phyloP scores from a whole-genome alignment of 1,284 basidiomycete genomes.

The Schizopora paradoxa region DNA sequence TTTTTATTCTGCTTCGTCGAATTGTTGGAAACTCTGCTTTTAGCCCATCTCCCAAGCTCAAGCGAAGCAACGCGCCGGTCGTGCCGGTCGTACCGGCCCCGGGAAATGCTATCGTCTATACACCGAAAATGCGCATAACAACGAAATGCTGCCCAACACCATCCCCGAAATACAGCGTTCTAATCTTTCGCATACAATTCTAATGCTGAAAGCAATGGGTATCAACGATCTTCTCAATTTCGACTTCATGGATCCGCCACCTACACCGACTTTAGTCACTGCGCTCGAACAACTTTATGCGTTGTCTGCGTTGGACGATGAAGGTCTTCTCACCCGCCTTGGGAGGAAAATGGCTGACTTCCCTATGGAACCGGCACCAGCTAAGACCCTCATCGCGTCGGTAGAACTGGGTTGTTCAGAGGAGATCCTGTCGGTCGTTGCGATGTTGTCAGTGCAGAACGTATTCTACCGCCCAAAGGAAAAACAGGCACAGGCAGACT shows the following conservation, averaged over 20 bases:
- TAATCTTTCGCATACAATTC: constrained; percentile 88
- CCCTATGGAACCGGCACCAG: constrained; percentile 93
- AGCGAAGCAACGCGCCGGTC: constrained; percentile 90
- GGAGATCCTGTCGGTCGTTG: constrained; percentile 94
- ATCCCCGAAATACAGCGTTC: constrained; percentile 98
- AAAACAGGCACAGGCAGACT: constrained; percentile 97
- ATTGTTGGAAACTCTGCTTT: not conserved
- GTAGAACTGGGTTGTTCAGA: constrained; percentile 96
- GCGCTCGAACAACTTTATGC: constrained; percentile 94
- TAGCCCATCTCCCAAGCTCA: constrained; percentile 97
- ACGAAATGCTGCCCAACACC: constrained; percentile 98
- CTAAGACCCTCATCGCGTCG: constrained; percentile 99
- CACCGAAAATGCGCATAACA: constrained; percentile 95
- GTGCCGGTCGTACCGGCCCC: constrained; percentile 95
- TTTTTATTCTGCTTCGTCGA: not conserved
- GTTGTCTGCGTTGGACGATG: constrained; percentile 93
- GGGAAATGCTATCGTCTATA: constrained; percentile 98
- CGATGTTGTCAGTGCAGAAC: constrained; percentile 95
- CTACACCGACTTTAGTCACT: constrained; percentile 91
- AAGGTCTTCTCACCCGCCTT: constrained; percentile 88
- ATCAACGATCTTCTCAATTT: constrained; percentile 97
- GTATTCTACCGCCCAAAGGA: constrained; percentile 99
- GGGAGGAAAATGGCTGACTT: constrained; percentile 99
- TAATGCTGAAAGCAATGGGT: constrained; percentile 98
- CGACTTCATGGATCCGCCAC: constrained; percentile 99